Evolutionary conservation across 306 rosid genomes (phyloP), one percentile per base, ranked within the genome.

Genomic region (Clitoria ternatea): DNA sequence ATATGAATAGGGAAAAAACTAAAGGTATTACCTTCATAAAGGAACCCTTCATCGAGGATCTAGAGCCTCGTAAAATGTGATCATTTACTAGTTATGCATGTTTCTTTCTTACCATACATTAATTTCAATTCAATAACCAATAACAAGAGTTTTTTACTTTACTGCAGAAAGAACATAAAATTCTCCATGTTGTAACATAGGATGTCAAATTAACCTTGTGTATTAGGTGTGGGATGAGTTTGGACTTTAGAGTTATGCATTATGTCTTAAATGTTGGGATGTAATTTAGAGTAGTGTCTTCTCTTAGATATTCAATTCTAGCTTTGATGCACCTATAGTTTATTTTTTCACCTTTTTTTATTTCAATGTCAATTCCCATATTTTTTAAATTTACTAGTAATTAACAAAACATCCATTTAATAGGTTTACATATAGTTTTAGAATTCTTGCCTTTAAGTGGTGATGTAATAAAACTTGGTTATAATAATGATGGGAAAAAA

Each of bases 81-180:
- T n/a, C n/a, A n/a, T n/a, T n/a, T n/a, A n/a, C n/a, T n/a, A n/a
- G n/a, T n/a, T n/a, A n/a, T n/a, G n/a, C n/a, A n/a, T n/a, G n/a
- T n/a, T n/a, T n/a, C n/a, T n/a, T n/a, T n/a, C n/a, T n/a, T n/a
- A n/a, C n/a, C n/a, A n/a, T n/a, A n/a, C n/a, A n/a, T n/a, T n/a
- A n/a, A n/a, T n/a, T n/a, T n/a, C n/a, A n/a, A n/a, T n/a, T n/a
- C n/a, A n/a, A n/a, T n/a, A n/a, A n/a, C n/a, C n/a, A n/a, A n/a
- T n/a, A n/a, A n/a, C n/a, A n/a, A n/a, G n/a, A n/a, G n/a, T n/a
- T n/a, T n/a, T n/a, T n/a, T n/a, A n/a, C n/a, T 73, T 75, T 73
- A 48, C 56, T 79, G 76, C 79, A 92, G 98, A 53, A 73, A 84
- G 82, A 82, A 85, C 67, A 82, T 91, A 78, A 61, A 84, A 36